Evolutionary conservation across 1,139 yeast species (phyloP).

Genomic region (Yamadazyma oceani): DNA sequence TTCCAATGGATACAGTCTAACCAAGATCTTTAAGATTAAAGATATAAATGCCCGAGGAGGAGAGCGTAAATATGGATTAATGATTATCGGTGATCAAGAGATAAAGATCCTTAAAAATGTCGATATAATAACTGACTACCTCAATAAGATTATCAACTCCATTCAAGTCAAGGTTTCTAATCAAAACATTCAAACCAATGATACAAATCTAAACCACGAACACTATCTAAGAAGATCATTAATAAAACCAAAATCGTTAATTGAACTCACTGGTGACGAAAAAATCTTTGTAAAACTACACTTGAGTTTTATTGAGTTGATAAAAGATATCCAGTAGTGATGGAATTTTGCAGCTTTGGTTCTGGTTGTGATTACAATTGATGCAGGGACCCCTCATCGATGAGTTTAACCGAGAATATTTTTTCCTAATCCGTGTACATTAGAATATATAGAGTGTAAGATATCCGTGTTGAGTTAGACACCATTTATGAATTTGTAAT

Average conservation of each 20-base stretch:
- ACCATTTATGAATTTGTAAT: no score
- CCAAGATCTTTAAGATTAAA: constrained; percentile 62
- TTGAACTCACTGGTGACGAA: constrained; percentile 60
- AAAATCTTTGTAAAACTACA: constrained; percentile 64
- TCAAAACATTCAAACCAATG: constrained; percentile 11
- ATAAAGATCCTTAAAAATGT: constrained; percentile 53
- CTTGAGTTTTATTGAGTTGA: constrained; percentile 59
- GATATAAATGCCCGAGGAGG: constrained; percentile 79
- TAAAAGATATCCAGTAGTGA: constrained; percentile 16
- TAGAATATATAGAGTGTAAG: no score
- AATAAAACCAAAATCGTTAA: constrained; percentile 56
- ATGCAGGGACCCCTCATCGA: constrained; percentile 1
- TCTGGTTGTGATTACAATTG: constrained; percentile 1
- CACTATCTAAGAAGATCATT: constrained; percentile 53
- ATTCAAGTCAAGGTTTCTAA: constrained; percentile 44
- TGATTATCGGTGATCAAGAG: constrained; percentile 63
- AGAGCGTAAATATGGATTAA: constrained; percentile 67
- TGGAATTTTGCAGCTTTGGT: no score
- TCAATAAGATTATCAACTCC: constrained; percentile 50
- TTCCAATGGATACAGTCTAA: constrained; percentile 64
- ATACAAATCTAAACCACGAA: constrained; percentile 40
- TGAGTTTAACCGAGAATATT: not conserved
- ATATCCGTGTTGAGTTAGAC: no score
- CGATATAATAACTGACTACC: constrained; percentile 53
- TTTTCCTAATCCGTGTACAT: no score